Evolutionary conservation across 305 asterid genomes (phyloP).

Genomic region (Fraxinus nigra): DNA sequence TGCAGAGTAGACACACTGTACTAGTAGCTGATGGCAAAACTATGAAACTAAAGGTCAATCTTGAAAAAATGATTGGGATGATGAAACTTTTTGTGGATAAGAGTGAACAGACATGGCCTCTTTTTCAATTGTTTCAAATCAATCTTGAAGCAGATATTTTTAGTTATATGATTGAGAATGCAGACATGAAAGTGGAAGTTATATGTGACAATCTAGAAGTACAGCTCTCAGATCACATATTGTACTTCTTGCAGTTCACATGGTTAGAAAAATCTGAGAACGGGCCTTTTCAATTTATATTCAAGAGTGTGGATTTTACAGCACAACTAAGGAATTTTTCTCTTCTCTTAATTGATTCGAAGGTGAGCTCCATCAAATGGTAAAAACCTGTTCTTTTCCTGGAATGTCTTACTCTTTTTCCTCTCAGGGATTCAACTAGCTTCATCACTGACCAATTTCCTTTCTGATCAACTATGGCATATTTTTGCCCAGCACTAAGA

Average conservation of each 20-base stretch:
- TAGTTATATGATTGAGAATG: conserved; percentile 35
- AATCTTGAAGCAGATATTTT: conserved; percentile 54
- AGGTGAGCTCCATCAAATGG: conserved; percentile 44
- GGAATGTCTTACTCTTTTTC: conserved; percentile 6
- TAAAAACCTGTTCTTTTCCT: not conserved
- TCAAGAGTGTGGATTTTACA: conserved; percentile 48
- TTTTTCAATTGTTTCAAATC: conserved; percentile 68
- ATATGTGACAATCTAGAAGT: conserved; percentile 62
- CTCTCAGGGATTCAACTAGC: not conserved
- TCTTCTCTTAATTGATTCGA: conserved; percentile 74
- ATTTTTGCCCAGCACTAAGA: not conserved
- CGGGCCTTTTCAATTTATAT: conserved; percentile 39
- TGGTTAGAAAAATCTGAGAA: conserved; percentile 55
- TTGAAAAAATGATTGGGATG: conserved; percentile 54
- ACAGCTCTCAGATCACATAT: conserved; percentile 63
- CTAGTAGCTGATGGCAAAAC: conserved; percentile 52
- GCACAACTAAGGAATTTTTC: conserved; percentile 64
- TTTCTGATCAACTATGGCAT: not conserved
- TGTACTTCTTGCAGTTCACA: conserved; percentile 51
- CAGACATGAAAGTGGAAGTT: conserved; percentile 44
- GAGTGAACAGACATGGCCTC: conserved; percentile 57
- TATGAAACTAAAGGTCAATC: conserved; percentile 43
- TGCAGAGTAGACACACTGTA: conserved; percentile 54
- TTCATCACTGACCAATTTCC: not conserved
- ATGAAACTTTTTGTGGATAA: conserved; percentile 49